phyloP scores from a whole-genome alignment of 1,139 yeast genomes.

The Suhomyces coccinellae region DNA sequence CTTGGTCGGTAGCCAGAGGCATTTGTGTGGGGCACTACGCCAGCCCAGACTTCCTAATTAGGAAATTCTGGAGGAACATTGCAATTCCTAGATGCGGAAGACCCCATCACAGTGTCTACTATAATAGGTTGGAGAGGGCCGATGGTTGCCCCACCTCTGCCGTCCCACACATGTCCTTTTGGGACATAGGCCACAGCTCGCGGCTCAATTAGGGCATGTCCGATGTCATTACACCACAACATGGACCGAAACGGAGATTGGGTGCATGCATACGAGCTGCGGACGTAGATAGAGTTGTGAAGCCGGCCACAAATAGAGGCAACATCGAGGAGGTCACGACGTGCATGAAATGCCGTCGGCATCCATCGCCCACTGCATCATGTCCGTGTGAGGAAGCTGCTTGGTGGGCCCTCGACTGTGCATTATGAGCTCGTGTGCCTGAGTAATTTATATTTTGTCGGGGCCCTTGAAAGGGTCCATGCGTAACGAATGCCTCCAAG shows the following conservation, averaged over 20 bases:
- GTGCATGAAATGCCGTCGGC: neutral
- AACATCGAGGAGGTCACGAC: neutral
- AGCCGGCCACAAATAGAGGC: neutral
- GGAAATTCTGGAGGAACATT: conserved; percentile 5
- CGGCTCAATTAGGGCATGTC: neutral
- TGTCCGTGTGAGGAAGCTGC: too few species aligned
- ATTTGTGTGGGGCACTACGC: neutral
- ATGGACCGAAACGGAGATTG: conserved; percentile 1
- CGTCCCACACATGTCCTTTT: neutral
- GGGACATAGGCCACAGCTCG: neutral
- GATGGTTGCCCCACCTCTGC: conserved; percentile 2
- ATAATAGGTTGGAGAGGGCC: neutral
- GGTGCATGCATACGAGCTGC: conserved; percentile 1
- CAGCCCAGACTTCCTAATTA: conserved; percentile 8
- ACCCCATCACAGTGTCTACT: neutral
- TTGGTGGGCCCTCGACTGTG: too few species aligned
- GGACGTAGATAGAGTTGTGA: neutral
- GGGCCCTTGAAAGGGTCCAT: too few species aligned
- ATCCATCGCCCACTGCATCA: neutral
- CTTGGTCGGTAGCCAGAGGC: neutral
- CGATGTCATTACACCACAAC: neutral
- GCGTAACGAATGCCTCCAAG: too few species aligned
- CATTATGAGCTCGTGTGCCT: too few species aligned
- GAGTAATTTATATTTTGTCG: too few species aligned
- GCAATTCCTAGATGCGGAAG: conserved; percentile 11